Conservation (phyloP, 2,329 filamentous ascomycete genomes). For the Orbilia brochopaga region DNA sequence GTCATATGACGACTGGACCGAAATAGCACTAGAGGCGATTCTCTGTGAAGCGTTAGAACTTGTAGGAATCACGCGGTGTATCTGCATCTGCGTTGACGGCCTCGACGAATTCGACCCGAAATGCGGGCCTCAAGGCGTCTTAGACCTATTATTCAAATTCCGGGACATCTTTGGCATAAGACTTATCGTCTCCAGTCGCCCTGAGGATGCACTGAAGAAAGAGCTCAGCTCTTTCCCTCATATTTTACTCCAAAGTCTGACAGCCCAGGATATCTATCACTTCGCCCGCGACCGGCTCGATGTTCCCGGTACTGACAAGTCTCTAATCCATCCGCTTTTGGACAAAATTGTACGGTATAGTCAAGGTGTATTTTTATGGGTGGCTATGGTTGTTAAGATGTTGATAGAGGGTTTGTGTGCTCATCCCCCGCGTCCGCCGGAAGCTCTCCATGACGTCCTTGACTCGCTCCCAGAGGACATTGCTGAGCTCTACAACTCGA, state of each 20-base stretch:
- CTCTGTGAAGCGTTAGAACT: neutral
- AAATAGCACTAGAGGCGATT: neutral
- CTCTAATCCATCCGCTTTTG: neutral
- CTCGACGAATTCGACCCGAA: neutral
- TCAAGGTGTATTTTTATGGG: slow-evolving; percentile 1
- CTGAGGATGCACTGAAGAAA: neutral
- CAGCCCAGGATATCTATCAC: neutral
- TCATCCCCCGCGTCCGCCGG: neutral
- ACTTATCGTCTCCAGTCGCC: neutral
- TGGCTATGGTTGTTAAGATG: neutral
- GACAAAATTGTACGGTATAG: neutral
- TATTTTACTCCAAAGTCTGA: neutral
- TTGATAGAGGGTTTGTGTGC: neutral
- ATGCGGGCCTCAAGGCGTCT: neutral
- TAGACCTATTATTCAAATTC: neutral
- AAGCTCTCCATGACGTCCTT: neutral
- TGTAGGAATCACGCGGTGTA: neutral
- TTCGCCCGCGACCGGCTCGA: neutral
- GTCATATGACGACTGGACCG: neutral
- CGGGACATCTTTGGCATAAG: neutral
- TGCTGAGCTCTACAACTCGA: neutral
- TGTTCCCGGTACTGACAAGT: neutral
- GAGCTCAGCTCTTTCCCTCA: neutral
- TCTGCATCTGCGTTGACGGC: neutral
- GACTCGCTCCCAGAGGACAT: neutral